These are phyloP conservation scores for Emmonsiellopsis sp. DNA, from an alignment of 2,329 filamentous ascomycete species.

Conservation along the genomic window DNA sequence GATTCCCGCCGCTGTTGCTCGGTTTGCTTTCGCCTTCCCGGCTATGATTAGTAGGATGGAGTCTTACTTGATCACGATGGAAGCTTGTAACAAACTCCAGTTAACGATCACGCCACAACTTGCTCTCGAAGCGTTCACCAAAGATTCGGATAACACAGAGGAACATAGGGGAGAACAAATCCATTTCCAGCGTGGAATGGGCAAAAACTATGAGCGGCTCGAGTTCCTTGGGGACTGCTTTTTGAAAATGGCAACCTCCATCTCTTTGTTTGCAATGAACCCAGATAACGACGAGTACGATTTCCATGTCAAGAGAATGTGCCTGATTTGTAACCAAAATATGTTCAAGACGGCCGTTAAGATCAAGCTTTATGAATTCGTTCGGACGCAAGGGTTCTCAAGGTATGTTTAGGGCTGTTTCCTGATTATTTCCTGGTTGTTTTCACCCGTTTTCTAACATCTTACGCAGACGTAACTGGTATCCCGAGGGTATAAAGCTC, in stretches of 20 bases:
- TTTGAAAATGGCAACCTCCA: conserved; percentile 89
- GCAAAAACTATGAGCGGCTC: conserved; percentile 85
- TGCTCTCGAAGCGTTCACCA: conserved; percentile 83
- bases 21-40: conserved; percentile 67
- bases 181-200: conserved; percentile 77
- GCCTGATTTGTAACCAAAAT: conserved; percentile 83
- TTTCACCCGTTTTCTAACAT: conserved; percentile 4
- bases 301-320: conserved; percentile 85
- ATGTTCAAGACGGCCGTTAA: conserved; percentile 67
- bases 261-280: conserved; percentile 68
- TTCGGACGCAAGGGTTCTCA: conserved; percentile 75
- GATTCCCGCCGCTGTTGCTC: conserved; percentile 60
- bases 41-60: conserved; percentile 79
- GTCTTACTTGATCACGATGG: conserved; percentile 66
- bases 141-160: conserved; percentile 77
- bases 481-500: conserved; percentile 68
- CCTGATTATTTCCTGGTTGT: not conserved
- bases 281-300: conserved; percentile 74
- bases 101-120: conserved; percentile 57
- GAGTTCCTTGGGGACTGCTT: conserved; percentile 93
- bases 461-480: conserved; percentile 61
- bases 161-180: conserved; percentile 59
- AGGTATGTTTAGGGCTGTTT: conserved; percentile 34
- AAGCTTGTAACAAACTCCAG: conserved; percentile 58
- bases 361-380: conserved; percentile 58